Evolutionary conservation across 2,329 filamentous ascomycete species (phyloP).

Genomic region (Botrytis aclada): DNA sequence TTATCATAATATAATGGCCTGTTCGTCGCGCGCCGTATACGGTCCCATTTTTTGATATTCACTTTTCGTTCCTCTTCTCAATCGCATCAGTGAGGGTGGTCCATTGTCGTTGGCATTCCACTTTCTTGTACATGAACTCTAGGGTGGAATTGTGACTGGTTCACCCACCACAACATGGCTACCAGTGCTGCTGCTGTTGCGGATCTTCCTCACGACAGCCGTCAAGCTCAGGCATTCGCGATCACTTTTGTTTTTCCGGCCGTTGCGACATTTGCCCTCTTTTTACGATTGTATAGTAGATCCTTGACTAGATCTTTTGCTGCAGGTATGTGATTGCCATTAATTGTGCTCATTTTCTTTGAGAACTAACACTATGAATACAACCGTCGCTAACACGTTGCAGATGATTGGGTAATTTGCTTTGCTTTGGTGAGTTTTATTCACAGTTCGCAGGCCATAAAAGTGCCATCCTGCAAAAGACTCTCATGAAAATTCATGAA

Average conservation of each 20-base stretch:
- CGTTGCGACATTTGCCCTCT: slow-evolving; percentile 4
- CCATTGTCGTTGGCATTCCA: neutral
- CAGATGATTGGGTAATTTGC: slow-evolving; percentile 16
- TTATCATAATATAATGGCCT: neutral
- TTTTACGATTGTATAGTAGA: slow-evolving; percentile 6
- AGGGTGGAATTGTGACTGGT: neutral
- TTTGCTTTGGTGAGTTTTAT: slow-evolving; percentile 6
- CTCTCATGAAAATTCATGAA: neutral
- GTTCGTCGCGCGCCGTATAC: neutral
- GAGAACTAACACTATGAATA: neutral
- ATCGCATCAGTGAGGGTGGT: neutral
- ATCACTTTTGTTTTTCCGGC: slow-evolving; percentile 1
- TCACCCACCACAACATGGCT: neutral
- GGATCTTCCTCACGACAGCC: slow-evolving; percentile 8
- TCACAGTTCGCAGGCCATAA: neutral
- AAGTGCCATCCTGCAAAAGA: neutral
- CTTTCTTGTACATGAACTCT: neutral
- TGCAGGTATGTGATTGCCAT: slow-evolving; percentile 28
- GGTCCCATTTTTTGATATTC: slow-evolving; percentile 2
- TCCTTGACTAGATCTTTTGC: slow-evolving; percentile 10
- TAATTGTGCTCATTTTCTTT: slow-evolving; percentile 32
- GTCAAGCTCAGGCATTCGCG: neutral
- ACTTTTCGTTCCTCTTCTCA: neutral
- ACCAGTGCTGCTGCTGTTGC: neutral
- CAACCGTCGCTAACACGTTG: neutral